Conservation (phyloP, 2,329 filamentous ascomycete genomes). For the Aotearoamyces nothofagi region DNA sequence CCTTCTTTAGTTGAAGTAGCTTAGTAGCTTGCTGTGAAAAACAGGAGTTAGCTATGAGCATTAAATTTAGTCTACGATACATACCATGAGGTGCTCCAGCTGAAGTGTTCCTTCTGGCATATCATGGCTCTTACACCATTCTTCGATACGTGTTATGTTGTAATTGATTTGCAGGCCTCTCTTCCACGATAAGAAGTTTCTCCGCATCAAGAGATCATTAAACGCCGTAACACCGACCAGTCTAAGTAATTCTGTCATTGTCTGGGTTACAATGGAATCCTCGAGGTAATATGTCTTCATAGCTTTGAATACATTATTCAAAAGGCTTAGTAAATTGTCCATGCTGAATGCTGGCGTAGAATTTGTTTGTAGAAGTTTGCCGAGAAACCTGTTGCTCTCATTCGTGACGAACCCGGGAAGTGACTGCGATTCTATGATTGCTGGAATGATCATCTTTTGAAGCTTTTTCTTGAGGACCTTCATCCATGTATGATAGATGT, state of each 20-base stretch:
- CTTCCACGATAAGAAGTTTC: slow-evolving; percentile 99
- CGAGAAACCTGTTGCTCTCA: slow-evolving; percentile 94
- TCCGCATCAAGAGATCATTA: slow-evolving; percentile 93
- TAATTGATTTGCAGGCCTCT: slow-evolving; percentile 98
- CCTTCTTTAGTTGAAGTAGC: slow-evolving; percentile 95
- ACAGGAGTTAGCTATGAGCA: background rate
- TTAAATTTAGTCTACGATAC: no score
- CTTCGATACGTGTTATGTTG: slow-evolving; percentile 97
- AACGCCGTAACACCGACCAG: slow-evolving; percentile 96
- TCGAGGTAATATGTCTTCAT: slow-evolving; percentile 99
- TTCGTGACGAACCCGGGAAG: slow-evolving; percentile 97
- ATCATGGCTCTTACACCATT: slow-evolving; percentile 99
- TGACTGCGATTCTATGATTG: slow-evolving; percentile 97
- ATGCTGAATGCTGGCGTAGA: slow-evolving; percentile 95
- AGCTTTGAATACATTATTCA: slow-evolving; percentile 95
- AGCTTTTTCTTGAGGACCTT: slow-evolving; percentile 99
- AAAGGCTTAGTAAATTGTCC: slow-evolving; percentile 89
- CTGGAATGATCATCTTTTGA: slow-evolving; percentile 98
- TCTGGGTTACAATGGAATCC: slow-evolving; percentile 90
- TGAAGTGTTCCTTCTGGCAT: slow-evolving; percentile 98
- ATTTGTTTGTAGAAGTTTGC: slow-evolving; percentile 85
- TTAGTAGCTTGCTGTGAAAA: slow-evolving; percentile 76
- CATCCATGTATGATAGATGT: slow-evolving; percentile 99
- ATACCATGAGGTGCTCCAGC: slow-evolving; percentile 94
- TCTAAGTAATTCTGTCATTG: slow-evolving; percentile 80